Base-by-base conservation (phyloP, 139 green algal species). In the Coelastrella sp. region DNA sequence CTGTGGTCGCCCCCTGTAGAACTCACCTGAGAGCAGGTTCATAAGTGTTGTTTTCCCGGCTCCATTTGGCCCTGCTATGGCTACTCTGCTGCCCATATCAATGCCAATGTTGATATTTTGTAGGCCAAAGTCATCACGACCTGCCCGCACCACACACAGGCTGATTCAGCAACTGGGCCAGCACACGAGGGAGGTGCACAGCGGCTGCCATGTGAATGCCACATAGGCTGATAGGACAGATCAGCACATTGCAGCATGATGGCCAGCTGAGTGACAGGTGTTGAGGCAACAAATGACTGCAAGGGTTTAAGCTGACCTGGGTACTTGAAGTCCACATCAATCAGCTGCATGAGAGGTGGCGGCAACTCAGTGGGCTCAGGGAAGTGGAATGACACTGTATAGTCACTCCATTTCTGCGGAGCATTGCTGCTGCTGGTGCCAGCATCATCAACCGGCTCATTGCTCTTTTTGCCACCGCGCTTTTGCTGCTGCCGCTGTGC, bases 51-150 rank as follows among this genome's bases (percentile, higher is more conserved):
- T 98, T 93, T 97, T 97, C 76, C 97, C 96, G 15, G 96, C 97
- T 24, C 98, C 98, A 91, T 99, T 99, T 66, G 98, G 98, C 11
- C 97, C 98, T n/a, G 99, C 98, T 79, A 99, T 99, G 20, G 95
- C 97, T 11, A 99, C 92, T 35, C 93, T 92, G 11, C 94, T 97
- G 56, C 98, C 98, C 98, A 99, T 99, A 95, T 99, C 98, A 72
- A 99, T 96, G 65, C 98, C 98, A 22, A 99, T 94, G 95, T 99
- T 99, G 58, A 99, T 93, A 90, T 97, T 95, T 81, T 96, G 92
- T 61, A 99, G 94, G 0, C 95, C 95, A 93, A 99, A 99, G 92
- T 99, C 97, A 9, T 98, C 96, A 24, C 96, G 92, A 25, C 90
- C 88, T 91, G 87, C 57, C 59, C 35, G 35, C 35, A 49, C 35